A percentile compares a stretch with the other conserved stretches of the same genome.
Conservation (phyloP, 2,329 filamentous ascomycete genomes). For the Colletotrichum falcatum region DNA sequence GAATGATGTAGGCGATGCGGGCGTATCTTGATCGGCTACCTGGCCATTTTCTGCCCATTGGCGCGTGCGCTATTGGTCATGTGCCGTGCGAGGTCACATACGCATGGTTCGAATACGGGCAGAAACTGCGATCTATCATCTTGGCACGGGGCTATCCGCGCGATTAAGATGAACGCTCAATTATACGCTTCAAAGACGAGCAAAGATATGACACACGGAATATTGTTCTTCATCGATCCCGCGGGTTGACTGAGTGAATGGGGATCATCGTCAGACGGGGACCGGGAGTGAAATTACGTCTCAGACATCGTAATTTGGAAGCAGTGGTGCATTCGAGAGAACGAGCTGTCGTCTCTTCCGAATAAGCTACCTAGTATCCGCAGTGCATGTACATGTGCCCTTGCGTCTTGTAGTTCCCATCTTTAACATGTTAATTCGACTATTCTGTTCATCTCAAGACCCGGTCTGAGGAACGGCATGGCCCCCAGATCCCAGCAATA, state of each 20-base stretch:
- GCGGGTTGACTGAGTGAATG: not conserved
- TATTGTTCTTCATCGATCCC: not conserved
- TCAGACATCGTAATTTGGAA: slow-evolving; percentile 29
- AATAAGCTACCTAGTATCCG: not conserved
- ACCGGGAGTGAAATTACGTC: slow-evolving; percentile 21
- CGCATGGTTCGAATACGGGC: too few species aligned
- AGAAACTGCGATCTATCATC: not conserved
- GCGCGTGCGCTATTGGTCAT: not conserved
- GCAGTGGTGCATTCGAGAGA: slow-evolving; percentile 17
- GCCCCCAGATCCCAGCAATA: not conserved
- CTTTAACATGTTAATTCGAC: not conserved
- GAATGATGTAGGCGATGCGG: not conserved
- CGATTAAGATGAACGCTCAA: not conserved
- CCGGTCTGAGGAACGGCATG: not conserved
- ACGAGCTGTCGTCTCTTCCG: not conserved
- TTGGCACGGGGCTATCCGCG: too few species aligned
- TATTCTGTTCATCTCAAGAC: not conserved
- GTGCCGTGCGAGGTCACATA: not conserved
- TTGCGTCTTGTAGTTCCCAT: not conserved
- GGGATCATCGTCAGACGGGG: not conserved
- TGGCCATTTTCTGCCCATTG: not conserved
- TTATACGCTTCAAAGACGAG: not conserved
- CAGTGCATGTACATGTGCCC: too few species aligned
- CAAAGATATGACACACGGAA: not conserved
- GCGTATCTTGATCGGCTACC: not conserved